Evolutionary conservation across 495 filamentous ascomycete genomes (phyloP).

Genomic region (Hypoxylon fragiforme): DNA sequence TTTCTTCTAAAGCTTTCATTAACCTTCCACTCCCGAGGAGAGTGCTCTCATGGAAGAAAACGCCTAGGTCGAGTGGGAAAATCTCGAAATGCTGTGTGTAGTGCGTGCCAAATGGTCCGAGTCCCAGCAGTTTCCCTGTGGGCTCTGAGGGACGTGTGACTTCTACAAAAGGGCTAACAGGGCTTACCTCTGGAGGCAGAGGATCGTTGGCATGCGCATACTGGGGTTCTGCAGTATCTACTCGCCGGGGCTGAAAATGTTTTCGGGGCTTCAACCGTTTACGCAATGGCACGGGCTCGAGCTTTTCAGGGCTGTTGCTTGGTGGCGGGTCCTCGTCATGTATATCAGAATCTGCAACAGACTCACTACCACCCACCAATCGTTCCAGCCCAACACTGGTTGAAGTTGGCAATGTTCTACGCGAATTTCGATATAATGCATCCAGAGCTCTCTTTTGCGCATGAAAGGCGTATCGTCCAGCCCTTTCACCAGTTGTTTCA

Average conservation of each 20-base stretch:
- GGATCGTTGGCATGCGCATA: slow-evolving; percentile 55
- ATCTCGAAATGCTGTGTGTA: slow-evolving; percentile 80
- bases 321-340: slow-evolving; percentile 24
- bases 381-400: slow-evolving; percentile 31
- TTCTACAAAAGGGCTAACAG: slow-evolving; percentile 12
- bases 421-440: slow-evolving; percentile 50
- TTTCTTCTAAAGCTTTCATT: slow-evolving; percentile 50
- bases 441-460: slow-evolving; percentile 52
- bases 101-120: slow-evolving; percentile 62
- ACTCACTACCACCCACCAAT: slow-evolving; percentile 28
- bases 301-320: slow-evolving; percentile 28
- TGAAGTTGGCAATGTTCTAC: slow-evolving; percentile 26
- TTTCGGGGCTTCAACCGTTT: slow-evolving; percentile 47
- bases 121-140: slow-evolving; percentile 53
- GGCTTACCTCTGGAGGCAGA: slow-evolving; percentile 38
- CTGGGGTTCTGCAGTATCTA: slow-evolving; percentile 54
- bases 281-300: slow-evolving; percentile 31
- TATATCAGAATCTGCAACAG: slow-evolving; percentile 17
- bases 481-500: slow-evolving; percentile 42
- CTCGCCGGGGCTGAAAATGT: slow-evolving; percentile 52
- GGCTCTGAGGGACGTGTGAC: slow-evolving; percentile 26
- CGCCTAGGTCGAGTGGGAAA: slow-evolving; percentile 63
- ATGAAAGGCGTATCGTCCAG: slow-evolving; percentile 37
- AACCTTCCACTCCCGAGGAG: slow-evolving; percentile 76
- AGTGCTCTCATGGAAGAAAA: slow-evolving; percentile 76